Percentiles rank a stretch among this genome's conserved stretches.
Conservation (phyloP, 2,329 filamentous ascomycete genomes). For the Acephala macrosclerotiorum region DNA sequence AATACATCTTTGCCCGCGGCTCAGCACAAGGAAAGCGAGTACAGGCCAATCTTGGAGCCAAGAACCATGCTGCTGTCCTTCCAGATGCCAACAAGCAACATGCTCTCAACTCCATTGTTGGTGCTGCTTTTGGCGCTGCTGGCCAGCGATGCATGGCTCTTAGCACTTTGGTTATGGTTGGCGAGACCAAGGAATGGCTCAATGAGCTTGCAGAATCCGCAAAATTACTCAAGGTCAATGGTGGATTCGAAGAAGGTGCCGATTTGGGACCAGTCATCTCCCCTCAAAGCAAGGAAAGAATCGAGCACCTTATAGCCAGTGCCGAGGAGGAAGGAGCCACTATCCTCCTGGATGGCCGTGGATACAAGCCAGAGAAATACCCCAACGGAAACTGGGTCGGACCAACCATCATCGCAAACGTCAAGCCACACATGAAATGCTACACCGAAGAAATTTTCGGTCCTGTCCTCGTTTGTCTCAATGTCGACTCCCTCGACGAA, state of each 20-base stretch:
- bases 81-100: slow-evolving; percentile 93
- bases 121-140: slow-evolving; percentile 84
- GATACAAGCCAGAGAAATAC: slow-evolving; percentile 78
- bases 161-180: slow-evolving; percentile 83
- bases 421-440: slow-evolving; percentile 82
- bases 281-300: slow-evolving; percentile 79
- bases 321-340: slow-evolving; percentile 84
- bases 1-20: slow-evolving; percentile 82
- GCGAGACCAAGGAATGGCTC: slow-evolving; percentile 85
- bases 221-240: slow-evolving; percentile 76
- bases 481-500: slow-evolving; percentile 79
- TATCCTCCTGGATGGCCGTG: slow-evolving; percentile 82
- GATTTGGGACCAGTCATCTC: slow-evolving; percentile 86
- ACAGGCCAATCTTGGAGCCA: slow-evolving; percentile 86
- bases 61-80: slow-evolving; percentile 86
- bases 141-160: slow-evolving; percentile 89
- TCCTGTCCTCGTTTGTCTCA: slow-evolving; percentile 82
- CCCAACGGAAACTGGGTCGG: slow-evolving; percentile 87
- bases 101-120: slow-evolving; percentile 82
- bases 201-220: slow-evolving; percentile 79
- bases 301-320: slow-evolving; percentile 76
- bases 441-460: slow-evolving; percentile 89
- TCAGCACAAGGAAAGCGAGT: slow-evolving; percentile 89
- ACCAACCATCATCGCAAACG: slow-evolving; percentile 83
- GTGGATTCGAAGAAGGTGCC: slow-evolving; percentile 80